A percentile compares a stretch with the other conserved stretches of the same genome.
Evolutionary conservation across 2,329 filamentous ascomycete genomes (phyloP).

Genomic region (Colletotrichum godetiae): DNA sequence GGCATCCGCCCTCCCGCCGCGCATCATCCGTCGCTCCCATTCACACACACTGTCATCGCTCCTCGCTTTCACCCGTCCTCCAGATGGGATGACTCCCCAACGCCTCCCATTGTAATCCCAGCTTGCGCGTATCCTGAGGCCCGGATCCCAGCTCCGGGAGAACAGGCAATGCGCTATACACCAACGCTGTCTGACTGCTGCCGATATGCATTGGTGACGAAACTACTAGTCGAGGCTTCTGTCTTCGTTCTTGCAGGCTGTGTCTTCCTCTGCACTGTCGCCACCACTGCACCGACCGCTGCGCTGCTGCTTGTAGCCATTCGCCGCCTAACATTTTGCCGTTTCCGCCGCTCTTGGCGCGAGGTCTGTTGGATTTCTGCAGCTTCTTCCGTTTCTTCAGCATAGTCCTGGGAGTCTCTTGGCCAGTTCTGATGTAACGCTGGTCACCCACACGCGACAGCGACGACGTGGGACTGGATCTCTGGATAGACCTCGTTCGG

Average conservation of each 20-base stretch:
- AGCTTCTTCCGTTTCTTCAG: neutral
- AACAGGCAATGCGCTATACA: neutral
- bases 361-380: too few species aligned
- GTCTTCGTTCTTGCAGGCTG: neutral
- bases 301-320: neutral
- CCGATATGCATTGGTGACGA: neutral
- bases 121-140: neutral
- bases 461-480: neutral
- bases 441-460: neutral
- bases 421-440: too few species aligned
- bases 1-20: neutral
- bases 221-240: neutral
- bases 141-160: neutral
- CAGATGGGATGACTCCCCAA: constrained; percentile 2
- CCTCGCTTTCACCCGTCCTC: neutral
- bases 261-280: neutral
- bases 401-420: neutral
- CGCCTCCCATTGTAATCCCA: neutral
- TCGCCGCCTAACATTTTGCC: too few species aligned
- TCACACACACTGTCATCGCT: neutral
- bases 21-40: neutral
- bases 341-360: neutral
- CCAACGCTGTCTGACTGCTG: neutral
- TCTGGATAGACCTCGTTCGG: neutral
- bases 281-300: neutral